A percentile compares a stretch with the other conserved stretches of the same genome.
These are phyloP conservation scores for Moesziomyces parantarcticus DNA, from an alignment of 1,284 basidiomycete genomes.

Conservation along the genomic window DNA sequence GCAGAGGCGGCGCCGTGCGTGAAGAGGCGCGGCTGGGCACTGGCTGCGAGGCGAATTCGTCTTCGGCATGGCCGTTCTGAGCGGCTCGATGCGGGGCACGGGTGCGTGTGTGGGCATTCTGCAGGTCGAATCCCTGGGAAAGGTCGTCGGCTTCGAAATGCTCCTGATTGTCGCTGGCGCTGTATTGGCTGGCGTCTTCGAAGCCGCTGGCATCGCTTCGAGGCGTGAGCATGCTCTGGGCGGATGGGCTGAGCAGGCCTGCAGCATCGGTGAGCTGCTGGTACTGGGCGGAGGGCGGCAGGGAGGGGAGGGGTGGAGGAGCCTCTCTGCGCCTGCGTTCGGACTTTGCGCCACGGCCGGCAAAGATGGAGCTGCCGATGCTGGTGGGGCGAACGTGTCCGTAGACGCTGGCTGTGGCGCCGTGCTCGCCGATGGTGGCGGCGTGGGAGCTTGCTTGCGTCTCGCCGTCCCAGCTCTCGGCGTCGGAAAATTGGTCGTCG, in stretches of 20 bases:
- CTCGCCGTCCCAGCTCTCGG: conserved; percentile 53
- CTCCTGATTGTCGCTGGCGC: conserved; percentile 20
- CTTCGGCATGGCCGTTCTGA: background rate
- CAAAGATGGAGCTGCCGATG: conserved; percentile 58
- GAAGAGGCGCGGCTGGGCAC: conserved; percentile 30
- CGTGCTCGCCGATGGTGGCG: conserved; percentile 20
- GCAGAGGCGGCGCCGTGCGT: conserved; percentile 19
- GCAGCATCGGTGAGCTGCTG: conserved; percentile 5
- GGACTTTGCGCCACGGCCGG: conserved; percentile 40
- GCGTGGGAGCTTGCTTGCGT: conserved; percentile 21
- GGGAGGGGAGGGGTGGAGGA: conserved; percentile 41
- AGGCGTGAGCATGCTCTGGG: conserved; percentile 29
- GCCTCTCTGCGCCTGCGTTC: conserved; percentile 33
- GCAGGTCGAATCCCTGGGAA: conserved; percentile 22
- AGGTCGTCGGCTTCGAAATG: conserved; percentile 2
- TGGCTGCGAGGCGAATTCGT: background rate
- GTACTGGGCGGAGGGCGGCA: conserved; percentile 11
- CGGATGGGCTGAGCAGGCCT: conserved; percentile 26
- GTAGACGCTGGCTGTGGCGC: conserved; percentile 30
- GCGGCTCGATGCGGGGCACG: background rate
- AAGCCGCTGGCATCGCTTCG: conserved; percentile 35
- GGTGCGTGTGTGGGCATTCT: background rate
- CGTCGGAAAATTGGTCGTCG: conserved; percentile 56
- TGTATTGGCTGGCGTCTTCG: conserved; percentile 43
- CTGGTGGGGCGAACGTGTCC: conserved; percentile 48